Evolutionary conservation across 208 protist genomes (phyloP).

Genomic region (Leishmania aethiopica): DNA sequence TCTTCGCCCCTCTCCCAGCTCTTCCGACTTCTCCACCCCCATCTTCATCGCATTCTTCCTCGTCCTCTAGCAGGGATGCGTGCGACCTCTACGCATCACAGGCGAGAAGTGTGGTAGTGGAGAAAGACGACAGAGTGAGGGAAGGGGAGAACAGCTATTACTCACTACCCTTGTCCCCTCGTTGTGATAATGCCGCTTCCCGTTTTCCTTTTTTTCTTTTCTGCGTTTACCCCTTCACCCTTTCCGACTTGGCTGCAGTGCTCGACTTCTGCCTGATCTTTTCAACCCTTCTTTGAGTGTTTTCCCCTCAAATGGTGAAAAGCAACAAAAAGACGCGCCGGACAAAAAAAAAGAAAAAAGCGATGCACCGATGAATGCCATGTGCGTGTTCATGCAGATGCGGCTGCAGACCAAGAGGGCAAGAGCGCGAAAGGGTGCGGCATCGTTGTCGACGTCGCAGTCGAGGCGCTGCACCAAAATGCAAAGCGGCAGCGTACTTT

Average conservation of each 20-base stretch:
- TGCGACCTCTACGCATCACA: background rate
- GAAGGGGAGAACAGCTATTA: background rate
- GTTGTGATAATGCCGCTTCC: background rate
- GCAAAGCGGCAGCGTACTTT: background rate
- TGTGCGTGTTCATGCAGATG: background rate
- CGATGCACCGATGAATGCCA: background rate
- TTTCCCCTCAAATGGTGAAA: background rate
- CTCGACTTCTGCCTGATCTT: background rate
- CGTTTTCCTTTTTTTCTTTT: background rate
- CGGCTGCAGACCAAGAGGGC: background rate
- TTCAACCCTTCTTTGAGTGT: background rate
- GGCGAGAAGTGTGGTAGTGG: background rate
- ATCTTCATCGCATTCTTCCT: background rate
- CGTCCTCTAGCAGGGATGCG: background rate
- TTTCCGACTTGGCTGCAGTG: background rate
- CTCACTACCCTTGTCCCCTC: background rate
- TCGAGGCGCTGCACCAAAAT: background rate
- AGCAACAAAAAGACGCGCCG: background rate
- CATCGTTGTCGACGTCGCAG: background rate
- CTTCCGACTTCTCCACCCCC: background rate
- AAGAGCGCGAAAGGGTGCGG: background rate
- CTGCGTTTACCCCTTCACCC: background rate
- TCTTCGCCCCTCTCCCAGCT: background rate
- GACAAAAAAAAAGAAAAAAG: background rate
- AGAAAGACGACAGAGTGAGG: background rate